Percentiles rank a stretch among this genome's conserved stretches.
phyloP scores from a whole-genome alignment of 768 basidiomycete genomes.

The Leccinum subgranulosum region DNA sequence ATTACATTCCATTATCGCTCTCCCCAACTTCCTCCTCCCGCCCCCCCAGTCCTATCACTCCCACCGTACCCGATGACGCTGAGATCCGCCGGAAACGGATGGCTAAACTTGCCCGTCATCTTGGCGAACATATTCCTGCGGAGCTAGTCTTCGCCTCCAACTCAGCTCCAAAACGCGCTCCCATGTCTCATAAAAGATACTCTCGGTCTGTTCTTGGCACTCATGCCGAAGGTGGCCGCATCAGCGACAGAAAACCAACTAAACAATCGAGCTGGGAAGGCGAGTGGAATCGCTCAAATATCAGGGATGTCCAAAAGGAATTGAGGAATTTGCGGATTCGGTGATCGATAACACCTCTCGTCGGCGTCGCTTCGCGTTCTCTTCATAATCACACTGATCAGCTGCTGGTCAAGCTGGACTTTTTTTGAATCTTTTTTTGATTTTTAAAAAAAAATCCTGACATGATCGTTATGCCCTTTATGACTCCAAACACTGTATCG shows the following conservation, averaged over 20 bases:
- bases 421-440: too few species aligned
- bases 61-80: slow-evolving; percentile 23
- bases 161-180: background rate
- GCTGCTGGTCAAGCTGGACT: slow-evolving; percentile 18
- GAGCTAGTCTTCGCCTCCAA: slow-evolving; percentile 45
- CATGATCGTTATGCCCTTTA: background rate
- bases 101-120: slow-evolving; percentile 55
- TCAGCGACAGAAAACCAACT: background rate
- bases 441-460: background rate
- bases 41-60: slow-evolving; percentile 20
- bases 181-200: slow-evolving; percentile 1
- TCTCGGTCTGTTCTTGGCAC: slow-evolving; percentile 15
- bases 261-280: slow-evolving; percentile 31
- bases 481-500: slow-evolving; percentile 11
- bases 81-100: slow-evolving; percentile 46
- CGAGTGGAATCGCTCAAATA: slow-evolving; percentile 40
- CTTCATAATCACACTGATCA: background rate
- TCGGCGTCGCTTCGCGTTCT: background rate
- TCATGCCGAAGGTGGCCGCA: background rate
- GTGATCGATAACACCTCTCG: background rate
- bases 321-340: slow-evolving; percentile 28
- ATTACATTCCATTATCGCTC: slow-evolving; percentile 1
- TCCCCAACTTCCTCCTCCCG: slow-evolving; percentile 13
- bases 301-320: slow-evolving; percentile 37
- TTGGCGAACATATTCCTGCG: slow-evolving; percentile 57